Evolutionary conservation across 2,329 filamentous ascomycete genomes (phyloP), one percentile per base, ranked within the genome.

Genomic region (Penicillium sp.): DNA sequence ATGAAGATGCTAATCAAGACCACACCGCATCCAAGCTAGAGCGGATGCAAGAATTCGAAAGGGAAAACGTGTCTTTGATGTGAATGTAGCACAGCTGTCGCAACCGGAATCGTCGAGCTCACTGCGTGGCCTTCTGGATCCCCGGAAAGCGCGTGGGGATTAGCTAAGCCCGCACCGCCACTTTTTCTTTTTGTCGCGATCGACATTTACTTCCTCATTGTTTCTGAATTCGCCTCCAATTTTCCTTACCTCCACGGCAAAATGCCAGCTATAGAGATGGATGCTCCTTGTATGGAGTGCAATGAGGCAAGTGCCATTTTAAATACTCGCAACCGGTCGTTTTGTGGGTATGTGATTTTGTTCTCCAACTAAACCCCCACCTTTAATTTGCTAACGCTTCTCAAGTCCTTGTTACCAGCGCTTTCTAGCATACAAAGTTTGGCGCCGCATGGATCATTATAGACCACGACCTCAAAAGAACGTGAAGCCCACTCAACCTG

Each of bases 401-500:
- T 24, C 27, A 31, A 91, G 88, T 55, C 76, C 82, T 60, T 98
- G 95, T 77, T 97, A 93, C 76, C 79, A 83, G 56, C 83, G 84
- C 67, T 97, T 92, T 78, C 82, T 96, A 54, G 80, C 84, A 58
- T 87, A 85, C 63, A 98, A 98, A 75, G 83, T 87, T 59, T 83
- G 91, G 64, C 93, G 93, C 74, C 90, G 92, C 48, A 84, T 90
- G 78, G 86, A 88, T 64, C 80, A 81, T 41, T 90, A 88, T 69
- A 63, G 65, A 65, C 9, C 66, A 75, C 22, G 73, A 75, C 55
- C 75, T 76, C 44, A 69, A 76, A 41, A 22, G 39, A 41, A 13
- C 14, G 19, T 13, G 52, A 54, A 14, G n/a, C n/a, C 41, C 16
- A 31, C n/a, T 9, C 22, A 26, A 41, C 37, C 35, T 9, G 26